Base-by-base conservation (phyloP, 345 rosid species). In the Pelargonium nanum region DNA sequence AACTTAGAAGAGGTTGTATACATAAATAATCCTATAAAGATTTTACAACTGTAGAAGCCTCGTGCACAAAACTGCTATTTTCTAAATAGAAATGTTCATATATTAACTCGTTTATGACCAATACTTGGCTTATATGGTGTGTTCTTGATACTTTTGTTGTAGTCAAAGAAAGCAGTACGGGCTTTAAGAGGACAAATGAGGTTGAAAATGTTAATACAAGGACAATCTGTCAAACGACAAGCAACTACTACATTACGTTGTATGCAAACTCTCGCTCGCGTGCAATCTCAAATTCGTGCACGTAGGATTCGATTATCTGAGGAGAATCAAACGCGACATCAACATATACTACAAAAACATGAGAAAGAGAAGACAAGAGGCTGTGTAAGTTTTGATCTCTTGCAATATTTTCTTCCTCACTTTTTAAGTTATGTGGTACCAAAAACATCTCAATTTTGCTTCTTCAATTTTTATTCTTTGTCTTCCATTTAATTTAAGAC, bases 301-400 rank as follows among this genome's bases (percentile, higher is more conserved):
- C 77, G 96, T 72, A 93, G 99, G 66, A 63, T 84, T 64, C 80
- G 90, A 69, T 84, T 87, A 92, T 72, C 82, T 0, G 97, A 93
- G 74, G 97, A 93, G 84, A 93, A 87, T 74, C 96, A 82, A 59
- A 89, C 94, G 65, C 88, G 89, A 28, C 99, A 87, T 75, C 81
- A 73, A 40, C 99, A 93, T 75, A 82, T 87, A 25, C 74, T 85
- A 69, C 96, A 89, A 74, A 87, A 93, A 65, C 97, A 89, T 68
- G 96, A 87, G 6, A 84, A 81, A 70, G 97, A 93, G 75, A 80
- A 73, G 88, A 96, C 84, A 22, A 65, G 59, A 64, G 21, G 5
- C 28, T 17, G 24, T 34, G 61, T 57, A 55, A 19, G 53, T 8
- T 23, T 26, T 50, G 22, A 19, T 53, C 24, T 3, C 53, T 9